Base-by-base conservation (phyloP, 2,329 filamentous ascomycete species). In the Torrubiellomyces zombiae region DNA sequence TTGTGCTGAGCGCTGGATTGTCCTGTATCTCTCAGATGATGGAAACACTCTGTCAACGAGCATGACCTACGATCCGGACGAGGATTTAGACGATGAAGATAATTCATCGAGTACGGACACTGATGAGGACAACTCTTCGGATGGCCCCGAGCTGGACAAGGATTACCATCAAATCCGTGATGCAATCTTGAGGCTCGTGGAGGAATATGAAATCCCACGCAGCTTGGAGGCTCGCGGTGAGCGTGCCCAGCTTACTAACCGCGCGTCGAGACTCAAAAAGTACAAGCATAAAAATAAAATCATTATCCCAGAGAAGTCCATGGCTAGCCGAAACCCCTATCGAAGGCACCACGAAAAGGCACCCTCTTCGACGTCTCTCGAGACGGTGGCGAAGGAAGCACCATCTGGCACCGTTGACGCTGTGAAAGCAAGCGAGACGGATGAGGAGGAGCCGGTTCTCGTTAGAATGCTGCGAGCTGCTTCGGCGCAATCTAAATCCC, bases 111-210 rank as follows among this genome's bases (percentile, higher is more conserved):
- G 63, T 5, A 66, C 61, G 6, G 69, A 65, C 33, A 67, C 69
- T 14, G 63, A 61, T 5, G 61, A 73, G 15, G 69, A 75, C 21
- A 72, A 76, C 4, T 60, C 63, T 11, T 61, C 65, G 5, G 61
- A 67, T 21, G 55, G 58, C 3, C 59, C 66, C 1, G 77, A 79
- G 26, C 56, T 82, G 4, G 73, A 79, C 45, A 79, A 77, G 38
- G 78, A 83, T 40, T 83, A 85, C 36, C 77, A 83, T 41, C 75
- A 80, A 34, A 53, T 91, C 4, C 75, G 85, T 29, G 74, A 82
- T 31, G 79, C 80, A 0, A 79, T 91, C 26, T 53, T 82, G 30
- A 83, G 77, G 43, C 58, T 91, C 4, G 76, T 89, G 1, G 69
- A 82, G 39, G 80, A 91, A 34, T 85, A 77, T 32, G 80, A 89